Conservation (phyloP, 805 yeast species). For the Suhomyces emberorum region DNA sequence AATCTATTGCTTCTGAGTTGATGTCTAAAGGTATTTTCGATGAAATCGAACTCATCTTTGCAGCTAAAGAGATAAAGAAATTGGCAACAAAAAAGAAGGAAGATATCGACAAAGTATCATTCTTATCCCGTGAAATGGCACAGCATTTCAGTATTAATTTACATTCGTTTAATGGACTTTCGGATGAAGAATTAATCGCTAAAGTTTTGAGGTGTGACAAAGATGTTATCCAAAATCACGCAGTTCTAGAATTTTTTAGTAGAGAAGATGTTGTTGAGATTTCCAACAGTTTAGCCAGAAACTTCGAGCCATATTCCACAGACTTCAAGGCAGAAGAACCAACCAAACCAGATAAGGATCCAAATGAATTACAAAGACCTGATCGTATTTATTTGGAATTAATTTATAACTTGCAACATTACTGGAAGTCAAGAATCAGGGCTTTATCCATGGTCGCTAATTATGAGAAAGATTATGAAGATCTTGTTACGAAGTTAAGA, state of each 20-base stretch:
- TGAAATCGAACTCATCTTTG: conserved; percentile 60
- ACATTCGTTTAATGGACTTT: conserved; percentile 53
- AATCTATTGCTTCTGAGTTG: conserved; percentile 45
- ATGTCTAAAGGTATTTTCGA: conserved; percentile 59
- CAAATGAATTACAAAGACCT: conserved; percentile 58
- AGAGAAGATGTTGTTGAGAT: conserved; percentile 63
- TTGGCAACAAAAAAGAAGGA: conserved; percentile 42
- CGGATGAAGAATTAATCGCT: conserved; percentile 52
- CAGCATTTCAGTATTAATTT: conserved; percentile 80
- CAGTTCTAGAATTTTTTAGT: conserved; percentile 66
- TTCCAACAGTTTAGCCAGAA: conserved; percentile 51
- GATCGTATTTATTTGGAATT: conserved; percentile 68
- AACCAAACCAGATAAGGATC: conserved; percentile 50
- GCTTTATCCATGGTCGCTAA: conserved; percentile 53
- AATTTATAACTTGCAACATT: conserved; percentile 62
- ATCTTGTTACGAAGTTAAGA: conserved; percentile 53
- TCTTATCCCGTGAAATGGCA: conserved; percentile 66
- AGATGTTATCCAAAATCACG: conserved; percentile 48
- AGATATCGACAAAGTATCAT: conserved; percentile 47
- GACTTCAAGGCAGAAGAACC: conserved; percentile 36
- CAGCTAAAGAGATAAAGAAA: conserved; percentile 50
- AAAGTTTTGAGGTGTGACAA: conserved; percentile 61
- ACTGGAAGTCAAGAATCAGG: conserved; percentile 72
- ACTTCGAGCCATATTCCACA: conserved; percentile 61
- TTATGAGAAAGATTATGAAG: conserved; percentile 65